Base-by-base conservation (phyloP, 768 basidiomycete species). In the Amanita jacksonii region DNA sequence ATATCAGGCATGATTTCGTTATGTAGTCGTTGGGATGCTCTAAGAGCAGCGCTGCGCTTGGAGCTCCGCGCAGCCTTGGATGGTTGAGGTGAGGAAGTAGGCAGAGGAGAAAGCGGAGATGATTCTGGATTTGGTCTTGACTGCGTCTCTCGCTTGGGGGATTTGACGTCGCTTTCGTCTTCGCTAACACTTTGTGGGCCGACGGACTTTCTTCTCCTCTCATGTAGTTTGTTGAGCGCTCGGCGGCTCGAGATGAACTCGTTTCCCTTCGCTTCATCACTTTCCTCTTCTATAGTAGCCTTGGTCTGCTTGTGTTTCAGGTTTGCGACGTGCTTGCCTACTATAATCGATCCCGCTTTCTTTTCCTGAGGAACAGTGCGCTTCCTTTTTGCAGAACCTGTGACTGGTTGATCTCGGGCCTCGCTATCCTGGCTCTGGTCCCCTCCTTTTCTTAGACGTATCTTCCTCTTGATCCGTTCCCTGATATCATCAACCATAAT, bases 1-100 rank as follows among this genome's bases (percentile, higher is more conserved):
- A 87, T 68, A 51, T 91, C 88, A 0, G 87, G 87, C 79, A 90
- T 89, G 45, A 90, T 65, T 63, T 74, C 60, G 55, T 79, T 48
- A 65, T 76, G 55, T 68, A 90, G 51, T 62, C 67, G 52, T 70
- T 79, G 59, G 37, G 62, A 57, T 1, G 75, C 74, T 46, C 63
- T 67, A 19, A 60, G 53, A 8, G 74, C 73, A 19, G 75, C 74
- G 8, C 50, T 56, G 15, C 73, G 63, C 44, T 60, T 65, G 15
- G 60, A 53, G 2, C 58, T 16, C 10, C 45, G 27, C n/a, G 16
- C 25, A 6, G 23, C 5, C 37, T 36, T 12, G 37, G 35, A 18
- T 8, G 20, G 8, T 24, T 31, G 18, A 16, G 37, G 28, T 9
- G 45, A 40, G 8, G 19, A 20, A 4, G 28, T 18, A 9, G 45